Base-by-base conservation (phyloP, 305 asterid species). In the Rubia peregrina region DNA sequence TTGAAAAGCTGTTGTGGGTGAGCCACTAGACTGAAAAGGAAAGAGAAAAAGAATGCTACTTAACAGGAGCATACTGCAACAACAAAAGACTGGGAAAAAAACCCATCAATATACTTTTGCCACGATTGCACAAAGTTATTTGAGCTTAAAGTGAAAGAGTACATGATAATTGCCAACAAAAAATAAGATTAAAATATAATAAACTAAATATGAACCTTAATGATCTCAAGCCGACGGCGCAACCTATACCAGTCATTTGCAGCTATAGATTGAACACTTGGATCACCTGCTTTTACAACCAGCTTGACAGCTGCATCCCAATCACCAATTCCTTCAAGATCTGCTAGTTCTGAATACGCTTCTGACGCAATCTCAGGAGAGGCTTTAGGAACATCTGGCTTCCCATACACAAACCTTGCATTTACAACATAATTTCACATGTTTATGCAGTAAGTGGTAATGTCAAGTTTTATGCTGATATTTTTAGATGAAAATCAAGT, bases 241-340 rank as follows among this genome's bases (percentile, higher is more conserved):
- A 94, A 79, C 6, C 99, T 81, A 74, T 94, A 94, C 99, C 99
- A 94, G 80, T 94, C 96, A 84, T 94, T 94, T 78, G 88, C 80
- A 60, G 90, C 85, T 73, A 94, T 74, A 79, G 85, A 82, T 73
- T 78, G 81, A 73, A 78, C 93, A 71, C 89, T 90, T 59, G 95
- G 83, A 82, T 94, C 99, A 36, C 99, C 99, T 62, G 96, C 90
- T 77, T 88, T 81, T 70, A 74, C 71, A 57, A 87, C 89, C 73
- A 88, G 76, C 69, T 85, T 78, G 61, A 94, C 82, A 78, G 96
- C 98, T 49, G 88, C 86, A 74, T 89, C 85, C 99, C 99, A 94
- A 38, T 89, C 85, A 68, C 88, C 92, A 76, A 70, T 76, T 75
- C 85, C 83, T 77, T 88, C 87, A 8, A 94, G 85, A 72, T 78